A percentile compares a stretch with the other conserved stretches of the same genome.
Conservation (phyloP, 1,284 basidiomycete genomes). For the Boletus semigastroideus region DNA sequence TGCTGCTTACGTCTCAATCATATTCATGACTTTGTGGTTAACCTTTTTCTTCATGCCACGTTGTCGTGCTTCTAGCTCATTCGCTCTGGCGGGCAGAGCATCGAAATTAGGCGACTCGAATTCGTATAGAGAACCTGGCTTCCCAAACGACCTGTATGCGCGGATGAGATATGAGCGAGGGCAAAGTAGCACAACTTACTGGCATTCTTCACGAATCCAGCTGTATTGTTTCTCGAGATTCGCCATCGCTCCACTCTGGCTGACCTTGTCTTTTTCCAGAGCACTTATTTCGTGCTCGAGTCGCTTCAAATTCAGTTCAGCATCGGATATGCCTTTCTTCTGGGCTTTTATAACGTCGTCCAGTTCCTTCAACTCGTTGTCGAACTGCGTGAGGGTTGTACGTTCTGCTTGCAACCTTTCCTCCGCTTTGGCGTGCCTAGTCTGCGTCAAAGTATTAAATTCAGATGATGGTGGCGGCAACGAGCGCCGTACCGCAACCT, state of each 20-base stretch:
- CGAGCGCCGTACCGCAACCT: conserved; percentile 47
- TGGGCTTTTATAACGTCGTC: conserved; percentile 81
- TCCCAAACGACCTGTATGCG: conserved; percentile 70
- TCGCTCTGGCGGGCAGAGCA: conserved; percentile 64
- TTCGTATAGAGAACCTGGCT: conserved; percentile 81
- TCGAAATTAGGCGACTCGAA: conserved; percentile 74
- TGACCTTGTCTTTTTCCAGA: conserved; percentile 54
- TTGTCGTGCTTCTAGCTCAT: conserved; percentile 79
- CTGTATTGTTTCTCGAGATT: conserved; percentile 79
- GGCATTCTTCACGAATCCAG: conserved; percentile 88
- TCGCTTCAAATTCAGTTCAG: conserved; percentile 66
- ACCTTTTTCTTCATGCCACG: conserved; percentile 93
- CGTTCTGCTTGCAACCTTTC: conserved; percentile 78
- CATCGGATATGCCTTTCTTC: conserved; percentile 72
- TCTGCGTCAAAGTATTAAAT: conserved; percentile 38
- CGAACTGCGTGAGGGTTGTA: conserved; percentile 84
- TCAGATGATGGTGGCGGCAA: background rate
- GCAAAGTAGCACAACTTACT: conserved; percentile 42
- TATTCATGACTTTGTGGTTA: conserved; percentile 93
- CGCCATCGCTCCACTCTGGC: conserved; percentile 44
- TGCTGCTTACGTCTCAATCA: conserved; percentile 83
- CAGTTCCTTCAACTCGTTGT: conserved; percentile 83
- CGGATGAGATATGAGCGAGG: background rate
- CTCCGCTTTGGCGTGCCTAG: conserved; percentile 62
- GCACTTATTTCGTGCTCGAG: conserved; percentile 53